A percentile compares a stretch with the other conserved stretches of the same genome.
Evolutionary conservation across 352 stramenopile species (phyloP).

Genomic region (Globisporangium heterothallicum): DNA sequence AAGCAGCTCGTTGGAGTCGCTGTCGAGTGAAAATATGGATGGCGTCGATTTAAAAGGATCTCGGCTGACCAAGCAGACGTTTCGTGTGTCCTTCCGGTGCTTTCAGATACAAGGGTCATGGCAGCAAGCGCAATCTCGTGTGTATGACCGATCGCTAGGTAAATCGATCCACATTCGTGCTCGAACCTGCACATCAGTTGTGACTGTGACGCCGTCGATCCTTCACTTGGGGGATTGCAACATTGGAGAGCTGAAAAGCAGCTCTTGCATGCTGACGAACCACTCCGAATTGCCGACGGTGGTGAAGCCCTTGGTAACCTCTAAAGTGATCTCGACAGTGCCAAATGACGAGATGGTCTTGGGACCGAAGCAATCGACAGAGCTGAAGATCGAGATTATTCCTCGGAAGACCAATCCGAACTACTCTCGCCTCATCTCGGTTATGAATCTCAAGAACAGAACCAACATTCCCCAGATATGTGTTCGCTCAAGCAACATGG

Average conservation of each 20-base stretch:
- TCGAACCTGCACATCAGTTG: constrained; percentile 82
- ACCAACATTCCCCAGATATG: constrained; percentile 82
- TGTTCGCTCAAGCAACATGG: constrained; percentile 88
- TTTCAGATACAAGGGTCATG: constrained; percentile 83
- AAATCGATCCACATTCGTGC: constrained; percentile 85
- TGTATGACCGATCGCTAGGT: constrained; percentile 80
- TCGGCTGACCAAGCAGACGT: constrained; percentile 82
- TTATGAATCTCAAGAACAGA: constrained; percentile 87
- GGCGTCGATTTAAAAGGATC: constrained; percentile 72
- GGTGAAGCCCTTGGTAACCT: constrained; percentile 83
- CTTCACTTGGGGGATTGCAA: constrained; percentile 87
- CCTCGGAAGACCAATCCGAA: constrained; percentile 87
- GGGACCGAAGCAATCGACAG: constrained; percentile 79
- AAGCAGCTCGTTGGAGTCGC: constrained; percentile 32
- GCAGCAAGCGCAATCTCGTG: constrained; percentile 79
- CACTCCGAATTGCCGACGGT: constrained; percentile 85
- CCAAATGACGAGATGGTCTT: constrained; percentile 86
- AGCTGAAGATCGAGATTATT: constrained; percentile 89
- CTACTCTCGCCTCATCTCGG: constrained; percentile 82
- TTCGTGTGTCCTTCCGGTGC: constrained; percentile 83
- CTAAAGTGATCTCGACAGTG: constrained; percentile 86
- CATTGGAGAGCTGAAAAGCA: constrained; percentile 86
- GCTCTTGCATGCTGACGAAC: constrained; percentile 84
- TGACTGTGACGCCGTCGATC: constrained; percentile 80
- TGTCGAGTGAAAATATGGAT: constrained; percentile 41